Conservation (phyloP, 2,329 filamentous ascomycete species). For the Aspergillus oerlinghausenensis region DNA sequence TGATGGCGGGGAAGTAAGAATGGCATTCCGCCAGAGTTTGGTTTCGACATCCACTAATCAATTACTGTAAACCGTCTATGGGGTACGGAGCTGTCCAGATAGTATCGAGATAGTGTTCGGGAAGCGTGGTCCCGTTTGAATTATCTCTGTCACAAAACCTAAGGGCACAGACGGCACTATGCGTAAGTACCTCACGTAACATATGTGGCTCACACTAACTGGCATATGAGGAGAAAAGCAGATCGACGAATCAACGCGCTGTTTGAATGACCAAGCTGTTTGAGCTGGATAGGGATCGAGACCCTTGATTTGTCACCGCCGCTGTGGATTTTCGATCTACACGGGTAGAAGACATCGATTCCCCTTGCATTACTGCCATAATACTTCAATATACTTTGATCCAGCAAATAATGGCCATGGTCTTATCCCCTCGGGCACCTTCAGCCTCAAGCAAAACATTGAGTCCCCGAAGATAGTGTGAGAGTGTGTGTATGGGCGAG, state of each 20-base stretch:
- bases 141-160: slow-evolving; percentile 31
- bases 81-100: not conserved
- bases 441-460: not conserved
- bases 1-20: slow-evolving; percentile 18
- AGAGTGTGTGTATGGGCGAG: not conserved
- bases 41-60: slow-evolving; percentile 9
- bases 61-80: not conserved
- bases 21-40: slow-evolving; percentile 20
- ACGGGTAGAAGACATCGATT: slow-evolving; percentile 25
- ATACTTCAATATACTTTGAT: slow-evolving; percentile 20
- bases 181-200: not conserved
- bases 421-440: not conserved
- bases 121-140: not conserved
- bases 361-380: slow-evolving; percentile 33
- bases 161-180: slow-evolving; percentile 17
- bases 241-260: slow-evolving; percentile 30
- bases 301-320: slow-evolving; percentile 35
- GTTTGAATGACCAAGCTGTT: slow-evolving; percentile 12
- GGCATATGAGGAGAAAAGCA: slow-evolving; percentile 7
- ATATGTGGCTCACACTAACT: not conserved
- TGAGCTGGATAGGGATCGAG: slow-evolving; percentile 16
- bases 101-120: not conserved
- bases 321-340: slow-evolving; percentile 26
- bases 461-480: not conserved
- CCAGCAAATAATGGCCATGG: slow-evolving; percentile 20